These are phyloP conservation scores for Bruguiera sexangula DNA, from an alignment of 345 rosid genomes.

Conservation along the genomic window DNA sequence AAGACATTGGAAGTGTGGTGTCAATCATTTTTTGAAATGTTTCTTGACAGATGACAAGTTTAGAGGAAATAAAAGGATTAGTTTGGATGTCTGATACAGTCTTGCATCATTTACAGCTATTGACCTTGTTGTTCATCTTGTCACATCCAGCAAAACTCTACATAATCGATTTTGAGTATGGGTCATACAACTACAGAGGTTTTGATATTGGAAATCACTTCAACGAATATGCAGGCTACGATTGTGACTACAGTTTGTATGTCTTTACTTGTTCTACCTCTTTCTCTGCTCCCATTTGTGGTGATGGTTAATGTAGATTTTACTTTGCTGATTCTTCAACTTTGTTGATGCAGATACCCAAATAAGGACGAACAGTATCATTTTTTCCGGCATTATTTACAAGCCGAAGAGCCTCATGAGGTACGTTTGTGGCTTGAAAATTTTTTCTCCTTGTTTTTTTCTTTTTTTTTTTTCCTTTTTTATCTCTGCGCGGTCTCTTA, in stretches of 20 bases:
- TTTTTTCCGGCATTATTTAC: constrained; percentile 84
- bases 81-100: constrained; percentile 5
- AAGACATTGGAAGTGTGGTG: background rate
- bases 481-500: background rate
- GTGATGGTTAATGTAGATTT: background rate
- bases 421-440: constrained; percentile 29
- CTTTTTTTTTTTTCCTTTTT: no score
- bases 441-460: background rate
- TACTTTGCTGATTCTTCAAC: constrained; percentile 17
- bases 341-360: constrained; percentile 59
- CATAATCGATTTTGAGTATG: constrained; percentile 93
- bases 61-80: background rate
- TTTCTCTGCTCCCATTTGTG: background rate
- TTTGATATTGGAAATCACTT: constrained; percentile 94
- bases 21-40: constrained; percentile 5
- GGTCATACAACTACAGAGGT: constrained; percentile 91
- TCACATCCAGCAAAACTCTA: constrained; percentile 64
- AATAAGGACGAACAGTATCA: constrained; percentile 72
- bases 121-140: constrained; percentile 20
- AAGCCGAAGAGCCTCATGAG: constrained; percentile 62
- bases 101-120: constrained; percentile 1
- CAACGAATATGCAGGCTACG: constrained; percentile 92
- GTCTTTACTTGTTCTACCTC: constrained; percentile 22
- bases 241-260: constrained; percentile 86
- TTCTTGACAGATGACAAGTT: background rate